phyloP scores from a whole-genome alignment of 177 flowering plant species.

The Tripterygium wilfordii region DNA sequence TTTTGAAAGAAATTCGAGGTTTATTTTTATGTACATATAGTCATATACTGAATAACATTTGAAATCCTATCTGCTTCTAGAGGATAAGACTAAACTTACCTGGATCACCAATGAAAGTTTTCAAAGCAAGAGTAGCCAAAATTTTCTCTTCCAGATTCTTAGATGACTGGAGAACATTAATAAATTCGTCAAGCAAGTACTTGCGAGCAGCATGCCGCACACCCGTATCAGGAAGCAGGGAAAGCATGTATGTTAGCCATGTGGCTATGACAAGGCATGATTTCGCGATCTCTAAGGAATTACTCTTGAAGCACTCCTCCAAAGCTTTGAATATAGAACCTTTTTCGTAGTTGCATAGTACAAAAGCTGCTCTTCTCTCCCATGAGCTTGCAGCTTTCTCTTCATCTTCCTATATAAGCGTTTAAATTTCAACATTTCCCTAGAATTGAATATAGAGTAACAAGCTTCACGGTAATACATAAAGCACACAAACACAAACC shows the following conservation, averaged over 20 bases:
- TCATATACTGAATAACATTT: too few species aligned
- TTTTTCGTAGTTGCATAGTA: slow-evolving; percentile 66
- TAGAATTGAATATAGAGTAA: neutral
- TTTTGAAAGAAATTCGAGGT: slow-evolving; percentile 1
- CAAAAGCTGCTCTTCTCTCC: slow-evolving; percentile 67
- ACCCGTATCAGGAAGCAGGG: slow-evolving; percentile 57
- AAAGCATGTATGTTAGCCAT: slow-evolving; percentile 64
- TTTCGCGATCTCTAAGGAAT: slow-evolving; percentile 59
- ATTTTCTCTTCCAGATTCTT: slow-evolving; percentile 63
- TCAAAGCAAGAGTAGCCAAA: slow-evolving; percentile 58
- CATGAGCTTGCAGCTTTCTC: slow-evolving; percentile 51
- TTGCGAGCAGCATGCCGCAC: slow-evolving; percentile 44
- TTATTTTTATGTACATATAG: neutral
- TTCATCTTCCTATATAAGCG: slow-evolving; percentile 49
- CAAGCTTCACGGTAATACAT: neutral
- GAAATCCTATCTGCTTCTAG: too few species aligned
- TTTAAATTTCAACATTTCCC: slow-evolving; percentile 1
- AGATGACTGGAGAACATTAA: slow-evolving; percentile 66
- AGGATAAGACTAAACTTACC: slow-evolving; percentile 26
- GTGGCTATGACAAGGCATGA: slow-evolving; percentile 59
- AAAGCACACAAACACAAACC: slow-evolving; percentile 26
- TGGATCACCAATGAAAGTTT: slow-evolving; percentile 46
- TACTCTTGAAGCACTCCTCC: slow-evolving; percentile 64
- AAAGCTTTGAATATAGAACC: slow-evolving; percentile 70
- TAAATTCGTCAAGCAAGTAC: slow-evolving; percentile 51